Base-by-base conservation (phyloP, 352 stramenopile genomes). In the Aphanomyces invadans region DNA sequence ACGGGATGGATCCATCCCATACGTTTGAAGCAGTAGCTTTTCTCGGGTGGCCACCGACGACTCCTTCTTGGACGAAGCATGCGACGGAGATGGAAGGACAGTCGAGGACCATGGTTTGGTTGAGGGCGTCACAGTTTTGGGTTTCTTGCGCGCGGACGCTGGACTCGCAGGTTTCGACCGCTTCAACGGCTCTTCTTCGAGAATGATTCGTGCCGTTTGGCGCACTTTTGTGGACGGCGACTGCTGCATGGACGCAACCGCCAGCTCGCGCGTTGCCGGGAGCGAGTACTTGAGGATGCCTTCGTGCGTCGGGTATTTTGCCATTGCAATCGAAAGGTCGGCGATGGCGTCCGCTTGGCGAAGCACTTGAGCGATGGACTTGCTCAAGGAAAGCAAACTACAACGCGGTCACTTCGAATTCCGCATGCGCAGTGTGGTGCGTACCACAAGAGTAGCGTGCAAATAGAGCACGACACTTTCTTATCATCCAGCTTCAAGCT, bases 251-350 rank as follows among this genome's bases (percentile, higher is more conserved):
- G 77, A 88, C 2, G 79, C 83, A 17, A 74, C 73, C 1, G 81
- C 81, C n/a, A 89, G 81, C 38, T 83, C 79, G 46, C 73, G 66
- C 15, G 87, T 65, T 0, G 81, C 81, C 36, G 74, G 66, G 28
- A 75, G 73, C 7, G 81, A 90, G 49, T 80, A 90, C 15, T 80
- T 78, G 25, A 86, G 84, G 60, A 89, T 88, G 44, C 81, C 79
- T 78, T 88, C 81, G 44, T 88, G 78, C 1, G 77, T 69, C 15
- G 81, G 81, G 70, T 87, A 86, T 55, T 87, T 90, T 9, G 79
- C 81, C 79, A 90, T 86, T 10, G 83, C 73, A 4, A 88, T 71
- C 3, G 81, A 90, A 0, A 90, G 62, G 52, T 90, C 81, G 1
- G 76, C 68, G n/a, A 90, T 87, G 7, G 72, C 79, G 49, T 76